Evolutionary conservation across 2,329 filamentous ascomycete genomes (phyloP), one percentile per base, ranked within the genome.

Genomic region (Penicillium sumatraense): DNA sequence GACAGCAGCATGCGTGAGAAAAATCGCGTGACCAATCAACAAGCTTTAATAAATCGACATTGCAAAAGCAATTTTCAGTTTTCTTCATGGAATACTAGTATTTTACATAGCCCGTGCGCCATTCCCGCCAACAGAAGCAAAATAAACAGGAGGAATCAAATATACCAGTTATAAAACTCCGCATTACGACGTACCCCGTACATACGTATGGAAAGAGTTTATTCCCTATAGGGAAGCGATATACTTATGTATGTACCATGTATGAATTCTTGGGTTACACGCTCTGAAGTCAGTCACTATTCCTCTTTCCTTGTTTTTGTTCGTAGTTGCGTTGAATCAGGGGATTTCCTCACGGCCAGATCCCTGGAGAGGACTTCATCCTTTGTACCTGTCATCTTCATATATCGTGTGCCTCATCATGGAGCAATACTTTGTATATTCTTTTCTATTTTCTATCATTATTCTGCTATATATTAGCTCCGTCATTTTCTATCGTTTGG

Each of bases 401-500:
- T 21, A 27, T 23, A 3, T 44, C 11, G 1, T 7, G 18, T 27
- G 18, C 16, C 14, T 44, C 40, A 18, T 13, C 14, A 44, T 44
- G 21, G 40, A 26, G 11, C 5, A 44, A 10, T 16, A 26, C n/a
- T 27, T 26, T 27, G 14, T 14, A 8, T 44, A 44, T 14, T 4
- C 11, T 13, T 9, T 44, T n/a, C 16, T 16, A 16, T 27, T 44
- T 20, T 11, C 14, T 20, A 26, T 7, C 7, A 16, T 9, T 3
- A 16, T 10, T 44, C 14, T 14, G 11, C 13, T 27, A 10, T 44
- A 26, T 16, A 11, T 44, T 7, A 23, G 40, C 8, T 16, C 11
- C 8, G 23, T 44, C 3, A 13, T 44, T 20, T 6, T 44, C 9
- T 58, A 58, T 18, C 52, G 56, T 4, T 27, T 58, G 1, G 16